phyloP scores from a whole-genome alignment of 1,284 basidiomycete genomes.

The Apiotrichum siamense region DNA sequence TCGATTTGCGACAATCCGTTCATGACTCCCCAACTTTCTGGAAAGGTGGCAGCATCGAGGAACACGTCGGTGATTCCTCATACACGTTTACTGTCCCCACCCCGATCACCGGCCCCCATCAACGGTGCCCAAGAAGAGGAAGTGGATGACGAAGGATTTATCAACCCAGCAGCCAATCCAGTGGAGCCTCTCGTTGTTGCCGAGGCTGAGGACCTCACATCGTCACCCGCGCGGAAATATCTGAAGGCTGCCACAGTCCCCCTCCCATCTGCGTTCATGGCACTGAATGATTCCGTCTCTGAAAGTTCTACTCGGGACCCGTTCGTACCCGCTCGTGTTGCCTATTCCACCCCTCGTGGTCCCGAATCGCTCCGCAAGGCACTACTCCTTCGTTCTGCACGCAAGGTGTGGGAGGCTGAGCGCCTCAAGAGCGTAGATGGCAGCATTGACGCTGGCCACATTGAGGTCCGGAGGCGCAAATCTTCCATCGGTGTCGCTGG shows the following conservation, averaged over 20 bases:
- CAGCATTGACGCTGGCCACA: conserved; percentile 29
- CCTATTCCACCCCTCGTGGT: conserved; percentile 28
- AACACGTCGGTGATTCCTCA: conserved; percentile 31
- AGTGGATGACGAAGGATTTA: background rate
- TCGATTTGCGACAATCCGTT: conserved; percentile 21
- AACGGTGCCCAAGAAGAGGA: conserved; percentile 8
- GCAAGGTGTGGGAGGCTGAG: conserved; percentile 39
- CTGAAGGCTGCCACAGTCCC: background rate
- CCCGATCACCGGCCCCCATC: background rate
- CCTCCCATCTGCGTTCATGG: background rate
- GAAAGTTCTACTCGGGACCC: background rate
- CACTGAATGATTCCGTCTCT: no score
- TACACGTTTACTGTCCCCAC: conserved; percentile 16
- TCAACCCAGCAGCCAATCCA: background rate
- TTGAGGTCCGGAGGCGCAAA: conserved; percentile 30
- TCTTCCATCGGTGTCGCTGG: conserved; percentile 20
- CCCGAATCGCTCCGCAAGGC: conserved; percentile 36
- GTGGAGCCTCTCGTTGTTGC: background rate
- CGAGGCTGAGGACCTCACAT: background rate
- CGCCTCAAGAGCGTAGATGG: conserved; percentile 28
- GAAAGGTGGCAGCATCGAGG: conserved; percentile 15
- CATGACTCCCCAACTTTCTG: conserved; percentile 29
- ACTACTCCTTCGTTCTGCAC: conserved; percentile 38
- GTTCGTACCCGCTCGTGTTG: conserved; percentile 27
- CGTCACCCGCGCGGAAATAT: background rate